Evolutionary conservation across 2,329 filamentous ascomycete species (phyloP).

Genomic region (Fusarium globosum): DNA sequence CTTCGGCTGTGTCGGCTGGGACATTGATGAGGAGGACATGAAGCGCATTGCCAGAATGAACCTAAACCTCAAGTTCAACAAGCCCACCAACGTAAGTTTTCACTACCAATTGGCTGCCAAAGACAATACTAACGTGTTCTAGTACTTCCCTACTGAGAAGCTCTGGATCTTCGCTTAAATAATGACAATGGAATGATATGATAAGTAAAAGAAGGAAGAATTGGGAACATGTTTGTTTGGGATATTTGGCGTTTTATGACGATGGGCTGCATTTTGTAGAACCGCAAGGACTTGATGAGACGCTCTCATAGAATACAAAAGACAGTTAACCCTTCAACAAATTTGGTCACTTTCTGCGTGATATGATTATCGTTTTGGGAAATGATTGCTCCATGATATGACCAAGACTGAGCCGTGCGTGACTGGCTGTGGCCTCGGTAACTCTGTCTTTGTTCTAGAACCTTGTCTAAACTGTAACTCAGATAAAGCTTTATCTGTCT

Average conservation of each 20-base stretch:
- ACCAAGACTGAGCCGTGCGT: neutral
- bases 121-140: slow-evolving; percentile 16
- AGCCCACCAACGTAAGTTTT: slow-evolving; percentile 74
- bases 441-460: neutral
- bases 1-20: slow-evolving; percentile 73
- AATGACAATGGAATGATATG: slow-evolving; percentile 16
- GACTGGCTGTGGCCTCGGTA: neutral
- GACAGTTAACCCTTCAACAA: slow-evolving; percentile 31
- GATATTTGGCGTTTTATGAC: slow-evolving; percentile 44
- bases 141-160: slow-evolving; percentile 68
- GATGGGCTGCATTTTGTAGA: slow-evolving; percentile 42
- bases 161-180: slow-evolving; percentile 68
- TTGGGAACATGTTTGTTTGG: slow-evolving; percentile 38
- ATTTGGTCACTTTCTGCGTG: neutral
- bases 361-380: neutral
- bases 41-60: slow-evolving; percentile 74
- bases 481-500: slow-evolving; percentile 7
- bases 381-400: neutral
- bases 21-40: slow-evolving; percentile 74
- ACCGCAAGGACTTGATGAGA: slow-evolving; percentile 33
- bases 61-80: slow-evolving; percentile 77
- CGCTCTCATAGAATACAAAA: slow-evolving; percentile 43
- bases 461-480: slow-evolving; percentile 1
- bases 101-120: no score
- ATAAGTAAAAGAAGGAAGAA: slow-evolving; percentile 35